These are phyloP conservation scores for Astrothelium macrocarpum DNA, from an alignment of 495 filamentous ascomycete species.

Conservation along the genomic window DNA sequence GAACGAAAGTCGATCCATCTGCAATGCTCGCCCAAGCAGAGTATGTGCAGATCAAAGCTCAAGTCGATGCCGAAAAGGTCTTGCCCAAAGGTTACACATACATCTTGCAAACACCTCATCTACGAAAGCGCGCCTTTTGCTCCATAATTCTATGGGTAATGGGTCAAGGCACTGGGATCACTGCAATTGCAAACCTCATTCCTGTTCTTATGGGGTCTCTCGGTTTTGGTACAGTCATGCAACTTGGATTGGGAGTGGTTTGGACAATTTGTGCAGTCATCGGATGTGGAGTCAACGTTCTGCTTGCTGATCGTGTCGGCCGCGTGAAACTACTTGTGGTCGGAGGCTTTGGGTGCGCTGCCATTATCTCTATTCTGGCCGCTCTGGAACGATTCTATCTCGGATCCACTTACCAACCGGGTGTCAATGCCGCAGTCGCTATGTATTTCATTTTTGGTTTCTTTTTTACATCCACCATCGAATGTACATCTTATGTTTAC, in stretches of 20 bases:
- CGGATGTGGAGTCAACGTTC: constrained; percentile 16
- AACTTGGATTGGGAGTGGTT: not conserved
- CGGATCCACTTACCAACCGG: constrained; percentile 2
- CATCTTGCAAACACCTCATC: constrained; percentile 17
- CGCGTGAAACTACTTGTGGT: constrained; percentile 14
- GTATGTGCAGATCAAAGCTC: constrained; percentile 18
- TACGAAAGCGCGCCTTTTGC: constrained; percentile 23
- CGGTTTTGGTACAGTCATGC: not conserved
- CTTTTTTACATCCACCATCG: not conserved
- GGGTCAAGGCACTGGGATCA: not conserved
- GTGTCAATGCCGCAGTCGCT: not conserved
- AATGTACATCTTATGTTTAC: constrained; percentile 33
- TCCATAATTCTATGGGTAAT: not conserved
- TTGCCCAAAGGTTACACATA: constrained; percentile 20
- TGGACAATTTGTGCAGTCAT: not conserved
- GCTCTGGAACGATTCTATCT: constrained; percentile 6
- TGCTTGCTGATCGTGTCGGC: constrained; percentile 19
- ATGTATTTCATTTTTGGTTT: constrained; percentile 13
- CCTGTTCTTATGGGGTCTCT: not conserved
- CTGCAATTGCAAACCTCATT: not conserved
- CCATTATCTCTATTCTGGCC: constrained; percentile 6
- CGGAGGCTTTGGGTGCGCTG: not conserved
- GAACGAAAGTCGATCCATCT: constrained; percentile 16
- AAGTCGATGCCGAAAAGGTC: constrained; percentile 16
- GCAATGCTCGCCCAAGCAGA: constrained; percentile 18